These are phyloP conservation scores for Tubosaeta sp. DNA, from an alignment of 768 basidiomycete species.

Conservation along the genomic window DNA sequence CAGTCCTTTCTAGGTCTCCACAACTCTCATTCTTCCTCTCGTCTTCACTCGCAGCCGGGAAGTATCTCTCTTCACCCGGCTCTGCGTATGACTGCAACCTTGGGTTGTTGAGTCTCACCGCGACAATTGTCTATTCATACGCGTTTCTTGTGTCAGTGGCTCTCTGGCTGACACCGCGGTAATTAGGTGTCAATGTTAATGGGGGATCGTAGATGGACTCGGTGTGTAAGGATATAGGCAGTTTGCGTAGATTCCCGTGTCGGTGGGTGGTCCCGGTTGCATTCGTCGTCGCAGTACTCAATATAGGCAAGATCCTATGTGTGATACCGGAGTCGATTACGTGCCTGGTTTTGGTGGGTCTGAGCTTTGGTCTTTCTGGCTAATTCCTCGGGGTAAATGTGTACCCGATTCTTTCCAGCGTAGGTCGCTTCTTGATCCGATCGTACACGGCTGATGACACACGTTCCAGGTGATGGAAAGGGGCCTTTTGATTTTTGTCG, in stretches of 20 bases:
- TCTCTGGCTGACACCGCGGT: constrained; percentile 82
- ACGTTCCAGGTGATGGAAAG: constrained; percentile 70
- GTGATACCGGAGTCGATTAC: constrained; percentile 80
- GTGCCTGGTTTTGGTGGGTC: constrained; percentile 73
- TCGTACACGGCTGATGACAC: not conserved
- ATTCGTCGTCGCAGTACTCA: not conserved
- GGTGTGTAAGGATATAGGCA: constrained; percentile 78
- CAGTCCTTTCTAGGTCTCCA: constrained; percentile 97
- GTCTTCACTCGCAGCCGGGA: constrained; percentile 84
- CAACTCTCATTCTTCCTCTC: constrained; percentile 95
- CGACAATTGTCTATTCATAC: constrained; percentile 83
- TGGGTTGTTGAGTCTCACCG: constrained; percentile 74
- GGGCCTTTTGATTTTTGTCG: constrained; percentile 75
- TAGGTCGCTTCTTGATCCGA: constrained; percentile 36
- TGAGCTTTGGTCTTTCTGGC: constrained; percentile 77
- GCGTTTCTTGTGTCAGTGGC: constrained; percentile 76
- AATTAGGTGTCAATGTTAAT: constrained; percentile 85
- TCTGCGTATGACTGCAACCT: constrained; percentile 77
- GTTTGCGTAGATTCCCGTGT: constrained; percentile 86
- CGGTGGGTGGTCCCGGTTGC: constrained; percentile 44
- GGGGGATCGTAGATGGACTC: constrained; percentile 81
- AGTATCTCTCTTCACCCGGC: constrained; percentile 69
- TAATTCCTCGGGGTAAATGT: constrained; percentile 83
- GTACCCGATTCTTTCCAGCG: constrained; percentile 84
- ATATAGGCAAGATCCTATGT: constrained; percentile 61